These are phyloP conservation scores for Ogataea ganodermae DNA, from an alignment of 805 yeast species.

Conservation along the genomic window DNA sequence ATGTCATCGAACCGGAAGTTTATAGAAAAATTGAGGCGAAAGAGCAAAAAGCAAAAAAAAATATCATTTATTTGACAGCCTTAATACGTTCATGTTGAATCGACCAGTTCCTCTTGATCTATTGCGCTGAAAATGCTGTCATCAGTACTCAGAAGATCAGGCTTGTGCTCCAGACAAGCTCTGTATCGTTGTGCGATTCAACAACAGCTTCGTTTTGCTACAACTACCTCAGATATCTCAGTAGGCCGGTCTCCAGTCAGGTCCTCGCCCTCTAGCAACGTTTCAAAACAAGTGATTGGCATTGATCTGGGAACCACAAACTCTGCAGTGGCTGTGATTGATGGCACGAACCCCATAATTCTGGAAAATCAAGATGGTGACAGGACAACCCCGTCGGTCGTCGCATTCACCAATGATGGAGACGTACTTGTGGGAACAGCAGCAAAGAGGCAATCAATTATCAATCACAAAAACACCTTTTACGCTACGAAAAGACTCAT, in stretches of 20 bases:
- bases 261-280: neutral
- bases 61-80: too few relatives aligned
- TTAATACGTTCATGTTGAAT: too few relatives aligned
- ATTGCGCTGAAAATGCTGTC: neutral
- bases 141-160: neutral
- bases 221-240: constrained; percentile 2
- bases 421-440: constrained; percentile 92
- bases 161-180: neutral
- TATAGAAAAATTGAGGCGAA: neutral
- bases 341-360: constrained; percentile 74
- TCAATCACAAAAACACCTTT: constrained; percentile 90
- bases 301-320: constrained; percentile 88
- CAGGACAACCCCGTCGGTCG: constrained; percentile 89
- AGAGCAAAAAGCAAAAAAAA: too few relatives aligned
- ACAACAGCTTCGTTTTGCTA: neutral
- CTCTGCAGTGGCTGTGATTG: constrained; percentile 86
- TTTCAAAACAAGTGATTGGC: constrained; percentile 57
- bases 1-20: too few relatives aligned
- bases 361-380: constrained; percentile 78
- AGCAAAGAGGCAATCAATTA: constrained; percentile 95
- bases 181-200: neutral
- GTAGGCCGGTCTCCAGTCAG: constrained; percentile 30
- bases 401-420: constrained; percentile 85
- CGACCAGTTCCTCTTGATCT: neutral
- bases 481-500: constrained; percentile 94